These are phyloP conservation scores for Blepharisma japonicum DNA, from an alignment of 73 alveolate genomes.

Conservation along the genomic window DNA sequence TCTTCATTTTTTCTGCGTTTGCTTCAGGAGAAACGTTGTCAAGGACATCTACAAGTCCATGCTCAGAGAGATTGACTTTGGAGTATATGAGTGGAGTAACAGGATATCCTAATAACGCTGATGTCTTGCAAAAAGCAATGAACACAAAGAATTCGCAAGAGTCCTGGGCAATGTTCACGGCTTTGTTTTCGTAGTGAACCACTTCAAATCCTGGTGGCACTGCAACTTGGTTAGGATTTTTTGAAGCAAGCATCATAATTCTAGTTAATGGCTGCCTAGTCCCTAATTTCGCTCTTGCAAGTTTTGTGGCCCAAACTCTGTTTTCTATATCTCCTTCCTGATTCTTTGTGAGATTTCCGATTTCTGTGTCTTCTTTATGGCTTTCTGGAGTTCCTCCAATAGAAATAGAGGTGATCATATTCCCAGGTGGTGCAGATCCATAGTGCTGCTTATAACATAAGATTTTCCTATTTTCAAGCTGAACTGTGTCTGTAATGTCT, in stretches of 20 bases:
- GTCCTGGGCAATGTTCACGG: background rate
- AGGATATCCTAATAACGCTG: conserved; percentile 4
- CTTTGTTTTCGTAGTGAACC: background rate
- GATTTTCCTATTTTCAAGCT: conserved; percentile 21
- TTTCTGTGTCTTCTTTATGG: conserved; percentile 24
- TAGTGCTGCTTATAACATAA: conserved; percentile 19
- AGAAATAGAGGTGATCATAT: background rate
- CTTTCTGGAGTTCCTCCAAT: conserved; percentile 3
- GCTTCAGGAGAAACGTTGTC: background rate
- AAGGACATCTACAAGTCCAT: conserved; percentile 27
- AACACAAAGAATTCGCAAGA: background rate
- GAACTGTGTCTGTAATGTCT: background rate
- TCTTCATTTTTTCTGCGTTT: conserved; percentile 13
- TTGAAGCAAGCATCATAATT: conserved; percentile 10
- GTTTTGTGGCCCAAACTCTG: conserved; percentile 7
- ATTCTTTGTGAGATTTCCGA: background rate
- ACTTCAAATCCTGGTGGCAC: conserved; percentile 33
- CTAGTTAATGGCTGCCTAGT: conserved; percentile 20
- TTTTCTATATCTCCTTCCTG: background rate
- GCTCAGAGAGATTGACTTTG: conserved; percentile 1
- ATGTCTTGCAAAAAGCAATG: background rate
- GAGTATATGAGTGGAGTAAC: conserved; percentile 10
- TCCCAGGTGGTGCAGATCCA: conserved; percentile 26
- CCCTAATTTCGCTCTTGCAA: conserved; percentile 13
- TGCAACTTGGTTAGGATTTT: background rate